These are phyloP conservation scores for Melanomma pulvis-pyrius DNA, from an alignment of 495 filamentous ascomycete species.

Conservation along the genomic window DNA sequence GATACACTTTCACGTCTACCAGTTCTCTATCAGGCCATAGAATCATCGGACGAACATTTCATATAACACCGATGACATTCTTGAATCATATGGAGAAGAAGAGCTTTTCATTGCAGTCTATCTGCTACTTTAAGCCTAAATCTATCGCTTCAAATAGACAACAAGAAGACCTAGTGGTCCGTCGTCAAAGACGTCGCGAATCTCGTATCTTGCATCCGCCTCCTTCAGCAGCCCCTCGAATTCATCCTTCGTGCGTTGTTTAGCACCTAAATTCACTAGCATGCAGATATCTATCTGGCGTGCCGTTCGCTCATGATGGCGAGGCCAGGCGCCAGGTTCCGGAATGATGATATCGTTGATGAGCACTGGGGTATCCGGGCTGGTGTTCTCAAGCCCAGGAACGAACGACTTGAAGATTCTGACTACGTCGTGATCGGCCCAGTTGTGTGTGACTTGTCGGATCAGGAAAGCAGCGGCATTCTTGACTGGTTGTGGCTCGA, in stretches of 20 bases:
- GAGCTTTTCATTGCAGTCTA: neutral
- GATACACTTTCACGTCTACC: too few relatives aligned
- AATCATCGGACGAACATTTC: too few relatives aligned
- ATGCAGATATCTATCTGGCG: constrained; percentile 41
- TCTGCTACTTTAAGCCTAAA: neutral
- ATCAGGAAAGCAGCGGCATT: constrained; percentile 39
- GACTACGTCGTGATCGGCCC: constrained; percentile 38
- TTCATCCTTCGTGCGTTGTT: constrained; percentile 43
- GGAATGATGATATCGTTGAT: constrained; percentile 46
- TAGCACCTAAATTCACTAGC: constrained; percentile 40
- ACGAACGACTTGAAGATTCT: constrained; percentile 39
- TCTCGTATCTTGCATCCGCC: constrained; percentile 40
- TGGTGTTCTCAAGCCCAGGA: constrained; percentile 38
- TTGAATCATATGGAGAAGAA: neutral
- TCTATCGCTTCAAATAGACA: neutral
- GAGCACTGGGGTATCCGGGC: constrained; percentile 38
- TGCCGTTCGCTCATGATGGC: neutral
- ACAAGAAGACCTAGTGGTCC: neutral
- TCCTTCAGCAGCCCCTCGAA: constrained; percentile 40
- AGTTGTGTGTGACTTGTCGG: constrained; percentile 44
- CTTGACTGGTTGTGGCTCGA: constrained; percentile 38
- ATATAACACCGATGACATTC: neutral
- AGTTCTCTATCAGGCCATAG: too few relatives aligned
- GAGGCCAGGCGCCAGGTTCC: neutral
- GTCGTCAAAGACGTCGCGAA: constrained; percentile 10